phyloP scores from a whole-genome alignment of 2,329 filamentous ascomycete species.

The Mollisiaceae sp. region DNA sequence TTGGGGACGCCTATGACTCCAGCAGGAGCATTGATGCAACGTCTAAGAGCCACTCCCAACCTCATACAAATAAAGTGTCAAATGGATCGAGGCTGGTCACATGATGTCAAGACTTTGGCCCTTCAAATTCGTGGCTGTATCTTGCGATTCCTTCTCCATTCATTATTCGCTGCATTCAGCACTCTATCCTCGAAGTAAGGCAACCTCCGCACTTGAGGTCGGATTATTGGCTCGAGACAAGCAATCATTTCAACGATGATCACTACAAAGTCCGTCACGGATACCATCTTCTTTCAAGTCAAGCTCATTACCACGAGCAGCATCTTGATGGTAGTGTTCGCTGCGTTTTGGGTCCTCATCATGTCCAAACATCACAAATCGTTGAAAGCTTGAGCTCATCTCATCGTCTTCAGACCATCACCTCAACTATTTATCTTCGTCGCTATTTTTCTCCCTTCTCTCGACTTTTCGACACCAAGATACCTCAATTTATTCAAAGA shows the following conservation, averaged over 20 bases:
- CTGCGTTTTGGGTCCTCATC: conserved; percentile 20
- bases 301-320: conserved; percentile 19
- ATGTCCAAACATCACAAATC: conserved; percentile 16
- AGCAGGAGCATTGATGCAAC: not conserved
- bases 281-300: conserved; percentile 14
- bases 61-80: conserved; percentile 7
- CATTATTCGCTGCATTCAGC: not conserved
- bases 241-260: conserved; percentile 1
- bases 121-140: not conserved
- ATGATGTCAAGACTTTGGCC: conserved; percentile 8
- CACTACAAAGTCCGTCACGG: not conserved
- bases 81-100: conserved; percentile 1
- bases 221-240: not conserved
- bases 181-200: not conserved
- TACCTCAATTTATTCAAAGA: too few species aligned
- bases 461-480: not conserved
- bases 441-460: not conserved
- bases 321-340: conserved; percentile 16
- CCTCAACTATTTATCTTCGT: not conserved
- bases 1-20: not conserved
- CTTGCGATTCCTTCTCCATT: not conserved
- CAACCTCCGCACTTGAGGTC: not conserved
- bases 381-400: conserved; percentile 3
- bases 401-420: not conserved
- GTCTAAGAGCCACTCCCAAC: not conserved